These are phyloP conservation scores for Paraconiothyrium brasiliense DNA, from an alignment of 2,329 filamentous ascomycete genomes.

Conservation along the genomic window DNA sequence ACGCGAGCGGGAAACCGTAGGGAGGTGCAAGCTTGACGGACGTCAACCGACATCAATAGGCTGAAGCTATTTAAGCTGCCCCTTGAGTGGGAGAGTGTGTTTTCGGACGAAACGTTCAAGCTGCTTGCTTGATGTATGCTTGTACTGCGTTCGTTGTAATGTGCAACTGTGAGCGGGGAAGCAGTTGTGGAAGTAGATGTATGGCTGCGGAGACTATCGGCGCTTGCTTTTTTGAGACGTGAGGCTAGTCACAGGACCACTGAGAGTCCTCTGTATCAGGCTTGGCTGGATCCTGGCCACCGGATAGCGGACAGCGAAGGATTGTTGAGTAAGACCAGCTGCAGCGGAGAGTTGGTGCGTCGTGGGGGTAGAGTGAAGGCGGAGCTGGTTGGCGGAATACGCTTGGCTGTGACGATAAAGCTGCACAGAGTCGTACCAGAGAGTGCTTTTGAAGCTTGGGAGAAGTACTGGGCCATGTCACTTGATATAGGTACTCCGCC, in stretches of 20 bases:
- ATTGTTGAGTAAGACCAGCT: constrained; percentile 32
- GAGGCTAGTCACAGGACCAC: constrained; percentile 44
- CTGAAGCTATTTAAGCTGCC: constrained; percentile 39
- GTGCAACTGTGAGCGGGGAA: constrained; percentile 31
- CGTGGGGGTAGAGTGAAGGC: constrained; percentile 40
- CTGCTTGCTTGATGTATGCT: constrained; percentile 30
- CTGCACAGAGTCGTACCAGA: constrained; percentile 30
- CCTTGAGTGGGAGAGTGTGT: constrained; percentile 33
- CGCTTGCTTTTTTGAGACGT: constrained; percentile 35
- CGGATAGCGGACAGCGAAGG: constrained; percentile 32
- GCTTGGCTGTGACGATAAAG: constrained; percentile 26
- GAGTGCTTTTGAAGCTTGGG: constrained; percentile 17
- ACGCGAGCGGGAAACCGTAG: constrained; percentile 65
- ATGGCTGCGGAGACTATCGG: constrained; percentile 31
- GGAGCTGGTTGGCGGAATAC: constrained; percentile 34
- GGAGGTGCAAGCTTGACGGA: constrained; percentile 63
- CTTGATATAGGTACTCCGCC: constrained; percentile 46
- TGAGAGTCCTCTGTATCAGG: constrained; percentile 42
- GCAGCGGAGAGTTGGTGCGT: constrained; percentile 36
- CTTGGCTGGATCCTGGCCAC: constrained; percentile 36
- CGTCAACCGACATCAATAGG: constrained; percentile 68
- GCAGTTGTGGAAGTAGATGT: constrained; percentile 31
- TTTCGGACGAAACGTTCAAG: constrained; percentile 27
- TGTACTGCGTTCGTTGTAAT: constrained; percentile 28
- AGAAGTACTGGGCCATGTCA: constrained; percentile 25